Base-by-base conservation (phyloP, 495 filamentous ascomycete genomes). In the Neurospora discreta region DNA sequence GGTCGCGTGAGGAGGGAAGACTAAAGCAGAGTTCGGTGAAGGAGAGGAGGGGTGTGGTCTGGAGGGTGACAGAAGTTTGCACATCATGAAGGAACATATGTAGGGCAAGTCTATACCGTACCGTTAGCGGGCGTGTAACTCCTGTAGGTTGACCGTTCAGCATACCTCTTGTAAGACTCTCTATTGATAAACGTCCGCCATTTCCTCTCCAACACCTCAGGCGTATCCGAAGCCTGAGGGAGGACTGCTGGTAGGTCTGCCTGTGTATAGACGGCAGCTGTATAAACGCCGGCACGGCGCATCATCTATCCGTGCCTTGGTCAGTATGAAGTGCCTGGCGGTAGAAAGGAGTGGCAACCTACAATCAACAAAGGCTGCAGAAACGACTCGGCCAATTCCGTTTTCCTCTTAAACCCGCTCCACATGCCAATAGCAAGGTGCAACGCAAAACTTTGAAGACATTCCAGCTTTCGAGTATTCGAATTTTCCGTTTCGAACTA, bases 351-450 rank as follows among this genome's bases (percentile, higher is more conserved):
- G 3, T 8, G 44, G 11, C 4, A 7, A 11, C 70, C 10, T 71
- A 75, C 72, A 30, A 86, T 89, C 3, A 86, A 72, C 7, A 89
- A 44, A 0, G 84, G 82, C 68, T 87, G 82, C 36, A 82, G 77
- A 74, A 87, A 86, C 71, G 86, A 87, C 74, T 89, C 88, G 0
- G 88, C 85, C 36, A 90, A 84, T 73, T 90, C 88, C 36, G 87
- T 89, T 74, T 86, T 86, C 18, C 88, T 80, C 70, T 86, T 86
- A 72, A 86, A 86, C 3, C 87, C 88, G 72, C 86, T 89, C 88
- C 88, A 90, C 5, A 90, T 76, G 2, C 86, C 86, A 40, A 88
- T 81, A 68, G 86, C 84, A 1, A 89, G 76, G 20, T 79, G 75
- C 18, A 89, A 69, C 30, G 85, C 79, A 68, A 81, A 86, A 3